phyloP scores from a whole-genome alignment of 176 grass and related monocot genomes.

The Elymus sibiricus region DNA sequence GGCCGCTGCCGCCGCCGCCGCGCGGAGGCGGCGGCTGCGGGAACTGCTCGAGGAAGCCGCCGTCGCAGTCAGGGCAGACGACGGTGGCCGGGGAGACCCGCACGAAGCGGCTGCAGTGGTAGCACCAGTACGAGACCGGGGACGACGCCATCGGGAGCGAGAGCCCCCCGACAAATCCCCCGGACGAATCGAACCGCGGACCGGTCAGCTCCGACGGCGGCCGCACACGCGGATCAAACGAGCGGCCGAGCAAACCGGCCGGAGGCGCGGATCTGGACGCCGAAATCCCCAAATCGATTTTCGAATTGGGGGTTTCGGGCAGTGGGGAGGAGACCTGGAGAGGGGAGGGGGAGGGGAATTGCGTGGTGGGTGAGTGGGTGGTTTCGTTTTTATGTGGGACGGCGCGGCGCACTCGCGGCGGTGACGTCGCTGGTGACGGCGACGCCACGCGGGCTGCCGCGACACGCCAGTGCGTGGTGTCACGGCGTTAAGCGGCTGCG shows the following conservation, averaged over 20 bases:
- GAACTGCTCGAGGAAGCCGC: slow-evolving; percentile 79
- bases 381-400: slow-evolving; percentile 39
- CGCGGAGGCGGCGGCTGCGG: slow-evolving; percentile 21
- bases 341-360: slow-evolving; percentile 12
- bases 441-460: neutral
- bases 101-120: slow-evolving; percentile 73
- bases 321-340: neutral
- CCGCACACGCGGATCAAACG: slow-evolving; percentile 2
- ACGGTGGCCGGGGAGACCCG: slow-evolving; percentile 43
- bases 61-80: slow-evolving; percentile 74
- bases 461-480: neutral
- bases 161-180: neutral
- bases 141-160: slow-evolving; percentile 44
- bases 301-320: slow-evolving; percentile 27
- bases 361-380: slow-evolving; percentile 33
- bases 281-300: slow-evolving; percentile 47
- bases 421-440: slow-evolving; percentile 26
- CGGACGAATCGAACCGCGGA: neutral
- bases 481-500: slow-evolving; percentile 24
- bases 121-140: slow-evolving; percentile 74
- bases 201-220: neutral
- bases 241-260: no score
- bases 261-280: neutral
- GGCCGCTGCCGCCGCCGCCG: slow-evolving; percentile 41
- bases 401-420: slow-evolving; percentile 11